phyloP scores from a whole-genome alignment of 2,329 filamentous ascomycete species.

The Proliferodiscus dingleyae region DNA sequence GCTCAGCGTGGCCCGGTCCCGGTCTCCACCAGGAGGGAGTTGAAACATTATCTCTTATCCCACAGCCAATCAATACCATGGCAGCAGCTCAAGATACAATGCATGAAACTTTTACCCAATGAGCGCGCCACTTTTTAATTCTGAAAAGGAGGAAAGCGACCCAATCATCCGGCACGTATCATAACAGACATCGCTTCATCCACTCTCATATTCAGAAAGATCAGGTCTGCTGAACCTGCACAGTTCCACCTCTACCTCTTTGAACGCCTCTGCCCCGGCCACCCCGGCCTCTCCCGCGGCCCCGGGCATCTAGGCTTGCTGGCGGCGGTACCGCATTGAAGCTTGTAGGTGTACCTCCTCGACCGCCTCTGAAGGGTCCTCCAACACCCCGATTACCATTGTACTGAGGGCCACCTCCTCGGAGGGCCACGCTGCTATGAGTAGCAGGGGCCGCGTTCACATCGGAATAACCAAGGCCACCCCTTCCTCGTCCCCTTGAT shows the following conservation, averaged over 20 bases:
- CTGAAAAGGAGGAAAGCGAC: not conserved
- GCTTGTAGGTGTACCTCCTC: slow-evolving; percentile 21
- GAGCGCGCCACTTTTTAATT: not conserved
- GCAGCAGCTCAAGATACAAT: not conserved
- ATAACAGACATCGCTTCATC: not conserved
- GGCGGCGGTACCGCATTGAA: slow-evolving; percentile 60
- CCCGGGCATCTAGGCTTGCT: slow-evolving; percentile 44
- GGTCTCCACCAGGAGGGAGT: no score
- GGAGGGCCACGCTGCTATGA: slow-evolving; percentile 23
- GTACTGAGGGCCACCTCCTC: slow-evolving; percentile 18
- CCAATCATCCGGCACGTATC: not conserved
- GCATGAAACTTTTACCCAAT: not conserved
- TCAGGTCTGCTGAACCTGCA: slow-evolving; percentile 8
- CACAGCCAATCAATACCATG: not conserved
- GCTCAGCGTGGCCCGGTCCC: no score
- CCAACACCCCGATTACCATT: slow-evolving; percentile 17
- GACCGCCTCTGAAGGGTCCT: slow-evolving; percentile 20
- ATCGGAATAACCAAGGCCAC: slow-evolving; percentile 24
- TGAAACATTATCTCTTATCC: not conserved
- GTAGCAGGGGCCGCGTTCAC: slow-evolving; percentile 24
- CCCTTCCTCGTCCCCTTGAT: slow-evolving; percentile 32
- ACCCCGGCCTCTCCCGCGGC: slow-evolving; percentile 32
- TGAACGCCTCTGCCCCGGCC: slow-evolving; percentile 24
- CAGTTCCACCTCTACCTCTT: slow-evolving; percentile 22
- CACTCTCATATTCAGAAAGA: not conserved